Base-by-base conservation (phyloP, 2,329 filamentous ascomycete genomes). In the Nothopassalora personata region DNA sequence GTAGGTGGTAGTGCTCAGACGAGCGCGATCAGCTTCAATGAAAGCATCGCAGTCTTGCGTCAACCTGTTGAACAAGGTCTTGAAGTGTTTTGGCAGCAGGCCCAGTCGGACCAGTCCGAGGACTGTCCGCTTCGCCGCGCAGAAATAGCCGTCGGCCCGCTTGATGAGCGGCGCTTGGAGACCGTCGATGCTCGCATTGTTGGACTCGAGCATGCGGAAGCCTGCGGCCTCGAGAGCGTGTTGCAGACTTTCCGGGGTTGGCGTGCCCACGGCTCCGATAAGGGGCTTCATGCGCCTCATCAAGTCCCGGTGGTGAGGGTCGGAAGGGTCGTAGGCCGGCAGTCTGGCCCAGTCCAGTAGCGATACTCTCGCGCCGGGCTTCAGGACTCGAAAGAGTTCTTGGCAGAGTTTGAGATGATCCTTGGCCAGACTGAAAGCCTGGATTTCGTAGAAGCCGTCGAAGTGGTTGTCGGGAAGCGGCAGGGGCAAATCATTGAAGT, bases 381-480 rank as follows among this genome's bases (percentile, higher is more conserved):
- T 68, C 27, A 70, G 60, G 9, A 70, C 60, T 18, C 68, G 61
- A 54, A 62, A 64, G 7, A 70, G 59, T 51, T 70, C 68, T 31
- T 54, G 39, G 49, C 60, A 66, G 2, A 69, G 59, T 30, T 61
- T 60, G 1, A 59, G 47, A 45, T 67, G 63, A 55, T 69, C 66
- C 49, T 68, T 68, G 49, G 64, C 66, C 7, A 70, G 57, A 49
- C 64, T 67, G 62, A 70, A 68, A 23, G 68, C 68, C 53, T 70
- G 68, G 33, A 70, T 69, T 53, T 70, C 64, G 58, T 70, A 70
- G 60, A 70, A 69, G 62, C 61, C 67, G 56, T 70, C 68, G 52
- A 68, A 69, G 18, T 64, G 53, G 19, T 58, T 58, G n/a, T 61
- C 57, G 11, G 63, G 57, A 15, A 70, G 54, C 11, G 68, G 68